phyloP scores from a whole-genome alignment of 192 early-diverging fungal genomes.

The Gonapodya prolifera region DNA sequence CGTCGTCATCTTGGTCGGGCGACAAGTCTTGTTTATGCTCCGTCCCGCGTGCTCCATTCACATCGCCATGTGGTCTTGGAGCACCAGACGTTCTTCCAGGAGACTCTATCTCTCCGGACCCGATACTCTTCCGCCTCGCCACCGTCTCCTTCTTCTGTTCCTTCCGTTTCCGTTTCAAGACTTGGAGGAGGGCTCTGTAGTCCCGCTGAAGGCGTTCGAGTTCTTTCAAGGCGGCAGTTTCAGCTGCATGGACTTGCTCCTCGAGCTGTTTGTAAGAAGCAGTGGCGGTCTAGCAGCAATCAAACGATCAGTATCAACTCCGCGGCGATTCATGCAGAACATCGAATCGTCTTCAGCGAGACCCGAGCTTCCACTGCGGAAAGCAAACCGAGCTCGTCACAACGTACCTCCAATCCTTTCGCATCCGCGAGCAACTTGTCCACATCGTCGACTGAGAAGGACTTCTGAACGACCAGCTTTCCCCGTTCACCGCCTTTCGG shows the following conservation, averaged over 20 bases:
- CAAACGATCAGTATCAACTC: too few species aligned
- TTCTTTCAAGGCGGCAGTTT: background rate
- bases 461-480: background rate
- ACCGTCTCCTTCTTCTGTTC: background rate
- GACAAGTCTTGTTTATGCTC: too few species aligned
- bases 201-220: background rate
- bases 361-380: too few species aligned
- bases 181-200: background rate
- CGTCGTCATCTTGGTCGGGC: background rate
- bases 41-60: background rate
- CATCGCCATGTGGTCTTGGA: background rate
- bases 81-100: background rate
- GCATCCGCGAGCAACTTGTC: background rate
- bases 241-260: background rate
- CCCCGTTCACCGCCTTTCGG: too few species aligned
- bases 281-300: background rate
- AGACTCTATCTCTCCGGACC: too few species aligned
- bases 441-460: background rate
- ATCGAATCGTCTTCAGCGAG: too few species aligned
- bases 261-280: background rate
- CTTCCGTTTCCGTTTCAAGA: background rate
- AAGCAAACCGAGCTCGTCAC: too few species aligned
- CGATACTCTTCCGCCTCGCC: too few species aligned
- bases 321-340: too few species aligned
- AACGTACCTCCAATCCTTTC: background rate